Evolutionary conservation across 768 basidiomycete genomes (phyloP).

Genomic region (Boletus subparvulus): DNA sequence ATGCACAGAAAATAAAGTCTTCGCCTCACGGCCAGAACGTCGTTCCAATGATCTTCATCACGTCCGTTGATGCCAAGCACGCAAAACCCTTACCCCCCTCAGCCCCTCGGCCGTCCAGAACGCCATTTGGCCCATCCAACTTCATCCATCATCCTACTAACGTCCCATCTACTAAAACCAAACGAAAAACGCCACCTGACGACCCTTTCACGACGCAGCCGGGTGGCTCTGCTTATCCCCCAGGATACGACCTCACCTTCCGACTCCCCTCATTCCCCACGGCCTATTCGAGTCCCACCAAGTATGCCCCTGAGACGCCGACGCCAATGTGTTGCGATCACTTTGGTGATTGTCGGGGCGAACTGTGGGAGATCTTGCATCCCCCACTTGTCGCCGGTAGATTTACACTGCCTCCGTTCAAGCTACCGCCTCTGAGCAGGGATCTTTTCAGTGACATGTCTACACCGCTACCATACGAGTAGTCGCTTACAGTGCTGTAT

Average conservation of each 20-base stretch:
- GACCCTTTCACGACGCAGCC: conserved; percentile 20
- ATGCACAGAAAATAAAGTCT: not conserved
- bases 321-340: conserved; percentile 27
- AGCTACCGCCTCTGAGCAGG: conserved; percentile 18
- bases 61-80: conserved; percentile 27
- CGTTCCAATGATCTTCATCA: conserved; percentile 25
- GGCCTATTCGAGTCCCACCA: not conserved
- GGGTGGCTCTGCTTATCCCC: not conserved
- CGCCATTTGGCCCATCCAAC: conserved; percentile 15
- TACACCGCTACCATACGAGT: not conserved
- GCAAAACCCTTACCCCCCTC: conserved; percentile 21
- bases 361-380: conserved; percentile 27
- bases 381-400: conserved; percentile 19
- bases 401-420: conserved; percentile 26
- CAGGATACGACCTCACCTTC: conserved; percentile 6
- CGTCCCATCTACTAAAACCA: not conserved
- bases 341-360: conserved; percentile 22
- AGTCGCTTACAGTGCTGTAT: not conserved
- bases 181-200: not conserved
- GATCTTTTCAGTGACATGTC: conserved; percentile 11
- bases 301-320: conserved; percentile 24
- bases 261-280: conserved; percentile 15
- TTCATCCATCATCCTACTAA: conserved; percentile 9
- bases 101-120: conserved; percentile 1
- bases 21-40: not conserved